Conservation (phyloP, 257 asterid genomes). For the Penstemon barbatus region DNA sequence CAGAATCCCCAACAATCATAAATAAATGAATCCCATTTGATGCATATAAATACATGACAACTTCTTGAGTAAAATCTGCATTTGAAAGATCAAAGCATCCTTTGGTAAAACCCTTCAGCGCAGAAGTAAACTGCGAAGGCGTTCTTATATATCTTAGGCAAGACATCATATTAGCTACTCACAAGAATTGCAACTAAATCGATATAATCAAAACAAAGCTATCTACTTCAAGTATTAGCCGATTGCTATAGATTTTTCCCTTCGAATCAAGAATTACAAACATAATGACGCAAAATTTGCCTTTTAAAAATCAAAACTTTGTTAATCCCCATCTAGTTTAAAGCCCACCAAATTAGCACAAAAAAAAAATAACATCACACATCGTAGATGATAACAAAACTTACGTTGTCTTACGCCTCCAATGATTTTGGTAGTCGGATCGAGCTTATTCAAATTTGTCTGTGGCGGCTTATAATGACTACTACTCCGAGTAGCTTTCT, state of each 20-base stretch:
- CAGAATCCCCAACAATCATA: too few species aligned
- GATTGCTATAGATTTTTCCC: too few species aligned
- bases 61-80: too few species aligned
- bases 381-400: slow-evolving; percentile 21
- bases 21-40: too few species aligned
- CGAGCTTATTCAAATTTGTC: slow-evolving; percentile 67
- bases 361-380: neutral
- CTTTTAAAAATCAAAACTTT: too few species aligned
- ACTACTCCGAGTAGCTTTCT: slow-evolving; percentile 27
- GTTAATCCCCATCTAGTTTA: too few species aligned
- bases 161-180: neutral
- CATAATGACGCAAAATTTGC: neutral
- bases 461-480: slow-evolving; percentile 30
- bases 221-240: neutral
- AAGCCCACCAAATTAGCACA: neutral
- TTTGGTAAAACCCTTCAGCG: neutral
- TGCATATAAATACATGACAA: too few species aligned
- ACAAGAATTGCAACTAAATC: neutral
- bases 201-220: neutral
- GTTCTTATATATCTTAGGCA: neutral
- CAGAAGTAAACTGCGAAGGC: neutral
- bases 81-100: too few species aligned
- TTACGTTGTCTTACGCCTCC: slow-evolving; percentile 81
- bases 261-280: too few species aligned
- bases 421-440: slow-evolving; percentile 61